Evolutionary conservation across 2,329 filamentous ascomycete species (phyloP).

Genomic region (Penicillium sp.): DNA sequence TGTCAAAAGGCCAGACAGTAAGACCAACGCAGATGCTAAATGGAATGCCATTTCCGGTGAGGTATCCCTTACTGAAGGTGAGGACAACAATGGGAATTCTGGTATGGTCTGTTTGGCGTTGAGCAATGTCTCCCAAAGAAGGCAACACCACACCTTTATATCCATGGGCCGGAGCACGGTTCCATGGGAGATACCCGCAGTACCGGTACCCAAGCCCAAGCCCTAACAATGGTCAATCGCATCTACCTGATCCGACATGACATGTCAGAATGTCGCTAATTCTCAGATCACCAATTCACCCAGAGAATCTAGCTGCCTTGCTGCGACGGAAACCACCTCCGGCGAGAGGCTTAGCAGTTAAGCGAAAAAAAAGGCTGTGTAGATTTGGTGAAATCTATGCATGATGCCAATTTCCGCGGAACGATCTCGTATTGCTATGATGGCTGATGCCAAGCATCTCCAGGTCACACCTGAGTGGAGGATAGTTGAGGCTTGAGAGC

Average conservation of each 20-base stretch:
- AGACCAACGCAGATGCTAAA: neutral
- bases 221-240: neutral
- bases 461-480: neutral
- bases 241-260: neutral
- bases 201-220: neutral
- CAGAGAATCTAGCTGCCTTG: no score
- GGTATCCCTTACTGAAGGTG: no score
- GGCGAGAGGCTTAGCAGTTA: neutral
- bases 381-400: neutral
- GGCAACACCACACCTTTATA: neutral
- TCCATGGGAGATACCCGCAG: neutral
- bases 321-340: neutral
- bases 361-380: neutral
- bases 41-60: neutral
- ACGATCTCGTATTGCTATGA: neutral
- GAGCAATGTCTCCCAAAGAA: neutral
- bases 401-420: neutral
- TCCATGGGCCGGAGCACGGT: neutral
- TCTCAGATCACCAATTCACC: no score
- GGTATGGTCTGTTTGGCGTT: neutral
- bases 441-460: neutral
- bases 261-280: neutral
- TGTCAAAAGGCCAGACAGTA: neutral
- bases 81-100: neutral
- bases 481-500: neutral